Evolutionary conservation across 768 basidiomycete species (phyloP).

Genomic region (Boletus tylopilopsis): DNA sequence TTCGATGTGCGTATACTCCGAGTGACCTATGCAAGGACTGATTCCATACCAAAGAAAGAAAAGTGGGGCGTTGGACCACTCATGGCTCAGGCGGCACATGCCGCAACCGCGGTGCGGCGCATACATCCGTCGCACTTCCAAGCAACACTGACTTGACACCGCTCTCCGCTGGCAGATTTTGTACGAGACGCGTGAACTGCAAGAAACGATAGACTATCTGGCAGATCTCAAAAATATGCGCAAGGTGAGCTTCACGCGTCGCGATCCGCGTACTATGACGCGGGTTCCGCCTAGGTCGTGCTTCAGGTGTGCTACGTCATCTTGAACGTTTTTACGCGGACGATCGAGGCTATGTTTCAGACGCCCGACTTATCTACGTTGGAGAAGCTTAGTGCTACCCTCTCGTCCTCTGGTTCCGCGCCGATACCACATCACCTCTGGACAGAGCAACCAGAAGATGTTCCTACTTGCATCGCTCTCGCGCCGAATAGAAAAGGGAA

Average conservation of each 20-base stretch:
- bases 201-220: conserved; percentile 38
- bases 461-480: conserved; percentile 41
- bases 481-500: conserved; percentile 39
- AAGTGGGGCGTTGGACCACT: conserved; percentile 44
- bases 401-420: conserved; percentile 18
- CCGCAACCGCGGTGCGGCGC: conserved; percentile 36
- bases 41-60: conserved; percentile 28
- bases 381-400: conserved; percentile 29
- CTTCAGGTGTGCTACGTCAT: conserved; percentile 32
- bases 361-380: conserved; percentile 33
- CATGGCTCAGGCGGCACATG: conserved; percentile 44
- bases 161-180: conserved; percentile 29
- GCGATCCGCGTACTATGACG: neutral
- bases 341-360: conserved; percentile 12
- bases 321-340: neutral
- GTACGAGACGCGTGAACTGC: conserved; percentile 35
- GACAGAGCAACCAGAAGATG: conserved; percentile 43
- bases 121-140: neutral
- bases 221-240: conserved; percentile 38
- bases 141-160: neutral
- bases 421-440: conserved; percentile 39
- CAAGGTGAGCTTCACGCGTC: conserved; percentile 29
- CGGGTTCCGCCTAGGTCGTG: conserved; percentile 30
- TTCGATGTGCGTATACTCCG: conserved; percentile 32
- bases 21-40: neutral